Evolutionary conservation across 2,329 filamentous ascomycete species (phyloP).

Genomic region (Fusarium neocosmosporiellum): DNA sequence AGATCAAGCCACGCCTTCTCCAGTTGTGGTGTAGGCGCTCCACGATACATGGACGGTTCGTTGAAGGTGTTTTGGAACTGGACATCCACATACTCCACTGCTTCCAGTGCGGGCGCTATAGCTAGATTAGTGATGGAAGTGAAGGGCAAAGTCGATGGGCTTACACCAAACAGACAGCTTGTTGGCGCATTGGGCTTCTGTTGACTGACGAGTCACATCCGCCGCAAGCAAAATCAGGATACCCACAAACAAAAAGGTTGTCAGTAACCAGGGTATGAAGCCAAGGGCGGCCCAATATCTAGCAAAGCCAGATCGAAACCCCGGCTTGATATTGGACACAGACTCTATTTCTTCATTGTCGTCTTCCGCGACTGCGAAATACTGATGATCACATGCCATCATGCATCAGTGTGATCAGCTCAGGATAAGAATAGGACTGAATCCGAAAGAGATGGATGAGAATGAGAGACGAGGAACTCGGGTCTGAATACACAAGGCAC

Average conservation of each 20-base stretch:
- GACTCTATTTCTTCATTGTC: background rate
- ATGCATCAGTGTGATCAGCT: background rate
- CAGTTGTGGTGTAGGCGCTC: no score
- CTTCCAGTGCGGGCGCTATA: no score
- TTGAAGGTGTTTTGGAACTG: no score
- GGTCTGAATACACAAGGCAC: background rate
- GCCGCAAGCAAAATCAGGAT: background rate
- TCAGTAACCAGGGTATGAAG: background rate
- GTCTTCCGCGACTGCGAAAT: background rate
- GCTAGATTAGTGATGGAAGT: no score
- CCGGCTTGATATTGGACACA: background rate
- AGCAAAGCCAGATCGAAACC: background rate
- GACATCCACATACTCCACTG: no score
- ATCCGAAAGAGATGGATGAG: background rate
- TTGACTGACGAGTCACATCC: background rate
- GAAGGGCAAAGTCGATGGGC: no score
- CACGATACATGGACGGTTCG: no score
- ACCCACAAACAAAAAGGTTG: background rate
- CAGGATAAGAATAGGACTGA: background rate
- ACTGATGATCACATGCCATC: background rate
- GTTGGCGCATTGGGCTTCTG: background rate
- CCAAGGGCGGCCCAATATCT: background rate
- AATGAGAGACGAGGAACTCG: background rate
- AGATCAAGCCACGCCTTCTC: no score
- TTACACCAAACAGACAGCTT: no score